Percentiles rank a stretch among this genome's conserved stretches.
These are phyloP conservation scores for Spergularia marina DNA, from an alignment of 148 eudicot genomes.

Conservation along the genomic window DNA sequence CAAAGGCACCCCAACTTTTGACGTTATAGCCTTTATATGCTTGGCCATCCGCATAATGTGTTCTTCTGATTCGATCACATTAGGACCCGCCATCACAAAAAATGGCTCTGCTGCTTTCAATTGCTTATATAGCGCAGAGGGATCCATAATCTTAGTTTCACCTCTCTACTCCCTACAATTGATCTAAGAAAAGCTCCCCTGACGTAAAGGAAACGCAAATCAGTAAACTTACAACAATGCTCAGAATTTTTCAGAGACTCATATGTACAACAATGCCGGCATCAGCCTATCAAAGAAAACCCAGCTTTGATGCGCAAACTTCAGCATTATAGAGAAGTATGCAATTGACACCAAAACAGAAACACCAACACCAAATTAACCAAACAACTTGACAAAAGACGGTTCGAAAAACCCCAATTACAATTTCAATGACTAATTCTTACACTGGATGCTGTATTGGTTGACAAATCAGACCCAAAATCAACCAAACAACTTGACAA, in stretches of 20 bases:
- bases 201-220: neutral
- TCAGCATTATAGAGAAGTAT: too few relatives aligned
- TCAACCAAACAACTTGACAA: too few relatives aligned
- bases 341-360: too few relatives aligned
- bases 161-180: neutral
- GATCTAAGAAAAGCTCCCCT: neutral
- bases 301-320: neutral
- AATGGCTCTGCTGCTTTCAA: constrained; percentile 82
- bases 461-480: too few relatives aligned
- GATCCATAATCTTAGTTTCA: constrained; percentile 40
- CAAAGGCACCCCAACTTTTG: constrained; percentile 69
- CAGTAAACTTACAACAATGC: neutral
- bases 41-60: constrained; percentile 81
- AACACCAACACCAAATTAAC: too few relatives aligned
- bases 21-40: constrained; percentile 69
- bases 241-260: neutral
- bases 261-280: neutral
- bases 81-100: constrained; percentile 87
- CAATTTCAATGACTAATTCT: too few relatives aligned
- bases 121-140: constrained; percentile 52
- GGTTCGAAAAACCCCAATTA: too few relatives aligned
- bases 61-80: constrained; percentile 97
- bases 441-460: too few relatives aligned
- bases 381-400: too few relatives aligned
- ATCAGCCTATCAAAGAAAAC: neutral